phyloP scores from a whole-genome alignment of 2,329 filamentous ascomycete genomes.

The Talaromyces atroroseus region DNA sequence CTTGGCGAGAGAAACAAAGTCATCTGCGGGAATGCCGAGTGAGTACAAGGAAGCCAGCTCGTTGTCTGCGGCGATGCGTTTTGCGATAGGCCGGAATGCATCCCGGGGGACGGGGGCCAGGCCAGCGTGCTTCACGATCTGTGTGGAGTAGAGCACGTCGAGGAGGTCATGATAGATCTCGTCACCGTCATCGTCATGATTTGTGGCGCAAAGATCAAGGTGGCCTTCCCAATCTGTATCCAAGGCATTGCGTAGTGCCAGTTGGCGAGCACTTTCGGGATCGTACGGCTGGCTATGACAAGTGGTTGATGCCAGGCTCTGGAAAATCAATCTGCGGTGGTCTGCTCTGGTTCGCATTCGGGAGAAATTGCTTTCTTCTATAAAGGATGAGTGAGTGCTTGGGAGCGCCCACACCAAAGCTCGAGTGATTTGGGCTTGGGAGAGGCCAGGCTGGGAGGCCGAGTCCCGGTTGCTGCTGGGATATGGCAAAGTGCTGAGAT shows the following conservation, averaged over 20 bases:
- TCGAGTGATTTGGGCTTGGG: background rate
- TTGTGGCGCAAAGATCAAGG: background rate
- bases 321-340: conserved; percentile 7
- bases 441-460: background rate
- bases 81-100: background rate
- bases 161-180: conserved; percentile 9
- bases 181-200: conserved; percentile 6
- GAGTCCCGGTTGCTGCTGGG: background rate
- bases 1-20: background rate
- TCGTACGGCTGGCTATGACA: background rate
- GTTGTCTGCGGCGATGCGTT: background rate
- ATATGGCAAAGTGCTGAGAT: conserved; percentile 1
- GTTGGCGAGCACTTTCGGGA: background rate
- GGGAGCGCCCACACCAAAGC: conserved; percentile 1
- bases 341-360: conserved; percentile 4
- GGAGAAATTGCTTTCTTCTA: background rate
- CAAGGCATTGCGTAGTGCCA: background rate
- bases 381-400: background rate
- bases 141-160: conserved; percentile 1
- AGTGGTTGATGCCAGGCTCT: conserved; percentile 2
- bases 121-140: background rate
- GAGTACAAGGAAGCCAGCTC: background rate
- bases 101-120: background rate
- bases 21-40: background rate
- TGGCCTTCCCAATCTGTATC: background rate